Conservation (phyloP, 176 grass and related monocot species). For the Eremochloa ophiuroides region DNA sequence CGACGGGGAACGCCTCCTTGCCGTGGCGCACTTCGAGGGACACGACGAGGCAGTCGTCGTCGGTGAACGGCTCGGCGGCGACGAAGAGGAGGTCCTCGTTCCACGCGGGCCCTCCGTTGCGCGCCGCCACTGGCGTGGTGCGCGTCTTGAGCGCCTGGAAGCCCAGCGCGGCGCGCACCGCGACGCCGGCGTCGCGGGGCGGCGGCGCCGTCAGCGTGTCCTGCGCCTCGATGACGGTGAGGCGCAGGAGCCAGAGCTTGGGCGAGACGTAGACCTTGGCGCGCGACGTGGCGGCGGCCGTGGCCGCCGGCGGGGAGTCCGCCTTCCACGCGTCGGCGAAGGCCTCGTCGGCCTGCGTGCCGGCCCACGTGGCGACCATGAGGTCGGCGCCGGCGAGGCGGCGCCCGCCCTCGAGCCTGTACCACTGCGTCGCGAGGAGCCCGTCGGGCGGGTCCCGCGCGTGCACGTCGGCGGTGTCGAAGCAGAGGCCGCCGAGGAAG, state of each 20-base stretch:
- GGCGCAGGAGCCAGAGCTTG: conserved; percentile 79
- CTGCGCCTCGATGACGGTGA: conserved; percentile 82
- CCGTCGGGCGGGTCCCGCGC: conserved; percentile 70
- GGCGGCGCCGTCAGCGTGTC: conserved; percentile 56
- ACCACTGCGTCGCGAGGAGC: conserved; percentile 82
- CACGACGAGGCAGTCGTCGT: conserved; percentile 62
- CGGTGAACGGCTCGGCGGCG: conserved; percentile 67
- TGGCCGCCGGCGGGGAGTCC: conserved; percentile 38
- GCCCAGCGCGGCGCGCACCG: conserved; percentile 52
- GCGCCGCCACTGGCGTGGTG: conserved; percentile 32
- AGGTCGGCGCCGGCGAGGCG: conserved; percentile 43
- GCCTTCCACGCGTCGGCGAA: conserved; percentile 92
- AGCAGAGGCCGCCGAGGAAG: conserved; percentile 90
- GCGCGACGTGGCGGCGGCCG: conserved; percentile 30
- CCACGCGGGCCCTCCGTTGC: conserved; percentile 70
- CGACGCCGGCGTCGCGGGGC: conserved; percentile 56
- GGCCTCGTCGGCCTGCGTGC: conserved; percentile 92
- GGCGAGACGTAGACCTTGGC: conserved; percentile 87
- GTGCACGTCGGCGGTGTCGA: conserved; percentile 77
- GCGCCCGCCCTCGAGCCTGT: conserved; percentile 69
- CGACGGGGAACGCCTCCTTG: conserved; percentile 59
- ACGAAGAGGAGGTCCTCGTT: conserved; percentile 93
- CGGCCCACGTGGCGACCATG: conserved; percentile 88
- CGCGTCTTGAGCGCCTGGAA: conserved; percentile 64
- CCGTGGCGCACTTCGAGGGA: conserved; percentile 74